Percentiles rank a stretch among this genome's conserved stretches.
Evolutionary conservation across 306 rosid genomes (phyloP).

Genomic region (Cucumis hystrix): DNA sequence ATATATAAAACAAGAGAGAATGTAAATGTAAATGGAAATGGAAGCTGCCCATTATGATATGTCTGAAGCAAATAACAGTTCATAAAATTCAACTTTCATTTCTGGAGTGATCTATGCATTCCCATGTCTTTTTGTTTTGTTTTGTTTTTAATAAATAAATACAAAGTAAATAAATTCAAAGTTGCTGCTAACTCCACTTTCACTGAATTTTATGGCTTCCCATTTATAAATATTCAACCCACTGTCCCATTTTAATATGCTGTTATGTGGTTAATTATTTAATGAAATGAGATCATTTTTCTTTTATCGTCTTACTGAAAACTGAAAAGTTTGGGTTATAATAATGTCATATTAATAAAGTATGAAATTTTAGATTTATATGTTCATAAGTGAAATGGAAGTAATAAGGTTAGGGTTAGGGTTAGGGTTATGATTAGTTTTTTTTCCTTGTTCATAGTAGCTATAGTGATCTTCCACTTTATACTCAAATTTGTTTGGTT

Average conservation of each 20-base stretch:
- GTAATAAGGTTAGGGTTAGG: not conserved
- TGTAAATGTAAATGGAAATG: constrained; percentile 8
- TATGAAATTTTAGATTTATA: too few species aligned
- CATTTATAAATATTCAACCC: not conserved
- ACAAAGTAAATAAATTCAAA: not conserved
- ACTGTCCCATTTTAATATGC: not conserved
- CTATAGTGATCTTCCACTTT: too few species aligned
- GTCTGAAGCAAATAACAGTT: constrained; percentile 26
- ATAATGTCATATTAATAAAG: too few species aligned
- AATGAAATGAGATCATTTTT: too few species aligned
- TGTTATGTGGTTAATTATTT: too few species aligned
- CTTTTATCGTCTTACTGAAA: too few species aligned
- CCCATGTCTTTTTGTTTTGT: not conserved
- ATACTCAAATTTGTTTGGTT: too few species aligned
- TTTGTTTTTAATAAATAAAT: too few species aligned
- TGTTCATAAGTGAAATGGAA: too few species aligned
- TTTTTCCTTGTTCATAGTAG: not conserved
- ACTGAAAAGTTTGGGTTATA: too few species aligned
- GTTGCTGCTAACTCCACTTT: not conserved
- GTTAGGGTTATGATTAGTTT: not conserved
- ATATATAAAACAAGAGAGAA: not conserved
- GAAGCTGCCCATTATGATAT: constrained; percentile 50
- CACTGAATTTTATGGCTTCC: not conserved
- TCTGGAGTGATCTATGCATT: not conserved
- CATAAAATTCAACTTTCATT: constrained; percentile 7